Evolutionary conservation across 108 stramenopile genomes (phyloP), one percentile per base, ranked within the genome.

Genomic region (Mediolabrus comicus): DNA sequence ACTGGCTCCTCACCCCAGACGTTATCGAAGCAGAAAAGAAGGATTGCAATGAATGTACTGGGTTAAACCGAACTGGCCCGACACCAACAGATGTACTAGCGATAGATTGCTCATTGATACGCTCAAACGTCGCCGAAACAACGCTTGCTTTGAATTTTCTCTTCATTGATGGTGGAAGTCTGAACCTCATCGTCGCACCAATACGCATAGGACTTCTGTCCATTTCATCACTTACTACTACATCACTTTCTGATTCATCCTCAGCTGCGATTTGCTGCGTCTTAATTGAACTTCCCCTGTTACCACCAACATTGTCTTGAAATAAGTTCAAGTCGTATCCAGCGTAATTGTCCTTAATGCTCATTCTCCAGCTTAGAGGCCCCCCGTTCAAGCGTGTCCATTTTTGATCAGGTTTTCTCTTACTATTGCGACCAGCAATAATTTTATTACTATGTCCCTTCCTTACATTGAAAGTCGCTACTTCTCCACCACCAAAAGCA

Each of bases 401-500:
- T 27, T 70, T 57, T 22, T 25, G 25, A 54, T 53, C 14, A 30
- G 9, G 6, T 1, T 59, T 24, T 13, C 0, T 17, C 0, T 0
- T 46, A 28, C 59, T 61, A 56, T 68, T 82, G 13, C 76, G 63
- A 35, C 86, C 34, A 34, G 59, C 60, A 9, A 79, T 59, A 39
- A 73, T 83, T 10, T 81, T 77, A 52, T 73, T 75, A 2, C 74
- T 59, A 65, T 87, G 83, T 34, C 92, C 92, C 54, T 90, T 84
- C 41, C 86, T 79, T 10, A 94, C 80, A 54, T 75, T 79, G 10
- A 91, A 28, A 16, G 83, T 85, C 13, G 85, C 53, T 11, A 75
- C 51, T 41, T 94, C 92, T 9, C 92, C 92, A 11, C 90, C 89
- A 46, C 92, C 92, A 65, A 94, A 86, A n/a, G 85, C 59, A 60